Evolutionary conservation across 768 basidiomycete genomes (phyloP).

Genomic region (Rhizopogon vinicolor): DNA sequence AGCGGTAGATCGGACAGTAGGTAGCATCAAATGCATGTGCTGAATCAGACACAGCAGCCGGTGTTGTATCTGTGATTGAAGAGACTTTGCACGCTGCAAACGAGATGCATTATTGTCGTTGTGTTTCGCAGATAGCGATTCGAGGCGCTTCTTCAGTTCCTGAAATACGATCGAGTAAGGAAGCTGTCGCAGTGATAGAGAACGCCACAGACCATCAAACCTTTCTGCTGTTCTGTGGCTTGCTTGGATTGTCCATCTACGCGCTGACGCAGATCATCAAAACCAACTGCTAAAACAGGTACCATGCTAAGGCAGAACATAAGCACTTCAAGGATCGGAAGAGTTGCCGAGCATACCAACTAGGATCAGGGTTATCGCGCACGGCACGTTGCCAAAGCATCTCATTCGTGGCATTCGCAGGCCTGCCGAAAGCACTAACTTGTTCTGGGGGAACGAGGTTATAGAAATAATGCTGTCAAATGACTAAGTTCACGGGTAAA

Average conservation of each 20-base stretch:
- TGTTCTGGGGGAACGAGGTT: constrained; percentile 73
- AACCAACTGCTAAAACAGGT: constrained; percentile 75
- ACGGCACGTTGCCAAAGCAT: constrained; percentile 74
- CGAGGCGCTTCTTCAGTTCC: constrained; percentile 66
- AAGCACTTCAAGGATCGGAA: not conserved
- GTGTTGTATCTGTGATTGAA: constrained; percentile 67
- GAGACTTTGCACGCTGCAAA: constrained; percentile 53
- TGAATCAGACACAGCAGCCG: constrained; percentile 66
- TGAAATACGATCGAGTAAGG: constrained; percentile 16
- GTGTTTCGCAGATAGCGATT: constrained; percentile 57
- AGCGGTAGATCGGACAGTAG: constrained; percentile 66
- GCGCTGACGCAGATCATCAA: constrained; percentile 75
- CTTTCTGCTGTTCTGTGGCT: constrained; percentile 62
- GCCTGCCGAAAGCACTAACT: constrained; percentile 64
- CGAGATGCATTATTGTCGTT: constrained; percentile 64
- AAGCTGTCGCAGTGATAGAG: not conserved
- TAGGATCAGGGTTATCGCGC: constrained; percentile 78
- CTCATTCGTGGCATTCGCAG: constrained; percentile 68
- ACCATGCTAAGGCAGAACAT: constrained; percentile 48
- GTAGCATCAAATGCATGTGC: constrained; percentile 76
- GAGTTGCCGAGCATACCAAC: constrained; percentile 45
- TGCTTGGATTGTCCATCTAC: constrained; percentile 71
- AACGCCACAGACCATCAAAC: constrained; percentile 43
- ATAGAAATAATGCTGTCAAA: constrained; percentile 70
- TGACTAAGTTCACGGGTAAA: not conserved